Base-by-base conservation (phyloP, 2,329 filamentous ascomycete species). In the Didymella exigua region DNA sequence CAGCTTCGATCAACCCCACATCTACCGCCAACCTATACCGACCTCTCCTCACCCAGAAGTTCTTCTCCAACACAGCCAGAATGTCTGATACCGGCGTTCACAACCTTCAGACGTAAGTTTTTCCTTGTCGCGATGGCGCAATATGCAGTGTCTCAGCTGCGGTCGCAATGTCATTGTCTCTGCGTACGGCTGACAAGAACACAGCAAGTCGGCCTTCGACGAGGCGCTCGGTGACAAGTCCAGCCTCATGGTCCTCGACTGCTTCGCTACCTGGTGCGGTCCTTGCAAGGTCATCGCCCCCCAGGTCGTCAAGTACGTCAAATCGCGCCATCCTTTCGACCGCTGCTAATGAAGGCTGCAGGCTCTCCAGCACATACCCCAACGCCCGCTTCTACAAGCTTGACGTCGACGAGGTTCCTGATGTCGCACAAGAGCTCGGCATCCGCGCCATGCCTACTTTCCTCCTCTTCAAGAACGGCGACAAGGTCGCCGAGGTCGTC, bases 401-500 rank as follows among this genome's bases (percentile, higher is more conserved):
- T 73, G 92, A 98, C 76, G 92, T 97, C 68, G 93, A 97, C 76
- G 82, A 91, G 62, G 80, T 93, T 34, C 81, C 87, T 63, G 86
- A 90, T 1, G 83, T 96, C 44, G 86, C 90, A 27, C 83, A 88
- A 69, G 86, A 95, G 73, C 86, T 95, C 60, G 86, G 85, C 61
- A 85, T 98, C 75, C 86, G 90, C 67, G 92, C 93, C 74, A 96
- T 98, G 92, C 93, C 93, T 51, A 96, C 91, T 24, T 96, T 98
- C 80, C 71, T 89, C 52, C 76, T 96, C 71, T 96, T 92, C 85
- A 90, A 91, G 83, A 77, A 87, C 65, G 91, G 89, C 62, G 75
- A 90, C 75, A 89, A 90, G 81, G 76, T 86, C 30, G 81, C 78
- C 37, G 88, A 91, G 78, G 78, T 96, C 54, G 85, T 95, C 24